Conservation (phyloP, 305 asterid genomes). For the Fraxinus velutina region DNA sequence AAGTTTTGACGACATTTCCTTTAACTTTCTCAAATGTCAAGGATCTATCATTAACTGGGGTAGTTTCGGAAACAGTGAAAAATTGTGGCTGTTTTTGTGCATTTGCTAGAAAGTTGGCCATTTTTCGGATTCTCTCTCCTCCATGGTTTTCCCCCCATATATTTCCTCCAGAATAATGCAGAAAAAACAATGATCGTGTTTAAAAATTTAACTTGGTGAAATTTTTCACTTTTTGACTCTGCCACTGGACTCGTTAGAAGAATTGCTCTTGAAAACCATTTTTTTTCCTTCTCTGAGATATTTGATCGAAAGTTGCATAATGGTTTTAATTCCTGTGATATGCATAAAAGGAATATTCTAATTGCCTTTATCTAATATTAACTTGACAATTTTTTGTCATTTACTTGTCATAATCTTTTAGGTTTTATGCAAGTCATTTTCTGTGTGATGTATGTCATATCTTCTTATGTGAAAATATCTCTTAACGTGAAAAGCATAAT, state of each 20-base stretch:
- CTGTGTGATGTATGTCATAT: background rate
- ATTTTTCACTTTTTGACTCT: background rate
- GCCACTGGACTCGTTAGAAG: background rate
- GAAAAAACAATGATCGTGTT: too few species aligned
- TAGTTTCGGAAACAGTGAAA: background rate
- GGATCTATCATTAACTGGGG: background rate
- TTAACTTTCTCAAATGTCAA: background rate
- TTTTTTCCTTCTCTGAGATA: background rate
- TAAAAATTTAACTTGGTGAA: background rate
- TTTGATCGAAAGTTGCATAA: background rate
- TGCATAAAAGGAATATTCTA: background rate
- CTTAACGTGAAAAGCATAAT: background rate
- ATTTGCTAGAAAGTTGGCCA: background rate
- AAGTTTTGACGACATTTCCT: background rate
- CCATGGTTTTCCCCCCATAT: too few species aligned
- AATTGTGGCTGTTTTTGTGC: background rate
- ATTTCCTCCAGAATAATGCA: too few species aligned
- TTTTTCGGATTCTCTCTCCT: too few species aligned
- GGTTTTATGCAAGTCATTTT: background rate
- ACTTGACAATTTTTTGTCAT: background rate
- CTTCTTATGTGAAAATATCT: background rate
- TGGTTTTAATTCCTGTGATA: background rate
- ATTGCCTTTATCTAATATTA: background rate
- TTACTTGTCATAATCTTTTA: background rate
- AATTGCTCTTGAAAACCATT: background rate